phyloP scores from a whole-genome alignment of 2,329 filamentous ascomycete species.

The Cercospora sp. region DNA sequence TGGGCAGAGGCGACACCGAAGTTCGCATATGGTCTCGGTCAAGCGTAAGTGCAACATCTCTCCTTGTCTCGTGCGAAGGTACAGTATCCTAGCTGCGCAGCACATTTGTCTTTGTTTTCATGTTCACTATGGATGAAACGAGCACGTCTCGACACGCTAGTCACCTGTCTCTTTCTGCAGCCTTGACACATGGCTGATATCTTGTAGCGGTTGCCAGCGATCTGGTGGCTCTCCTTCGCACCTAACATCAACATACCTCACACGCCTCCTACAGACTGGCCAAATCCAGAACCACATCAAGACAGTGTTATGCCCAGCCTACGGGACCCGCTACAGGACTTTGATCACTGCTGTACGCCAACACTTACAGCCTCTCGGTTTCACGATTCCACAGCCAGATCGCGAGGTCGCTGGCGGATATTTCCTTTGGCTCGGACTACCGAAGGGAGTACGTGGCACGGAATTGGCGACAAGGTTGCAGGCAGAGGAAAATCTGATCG shows the following conservation, averaged over 20 bases:
- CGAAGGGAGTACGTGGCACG: slow-evolving; percentile 53
- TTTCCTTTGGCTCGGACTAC: slow-evolving; percentile 77
- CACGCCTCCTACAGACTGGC: slow-evolving; percentile 55
- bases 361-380: slow-evolving; percentile 64
- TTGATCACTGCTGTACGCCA: slow-evolving; percentile 62
- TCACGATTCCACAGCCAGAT: slow-evolving; percentile 50
- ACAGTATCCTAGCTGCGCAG: not conserved
- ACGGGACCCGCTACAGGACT: slow-evolving; percentile 54
- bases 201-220: slow-evolving; percentile 51
- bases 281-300: slow-evolving; percentile 57
- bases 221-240: slow-evolving; percentile 64
- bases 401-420: slow-evolving; percentile 71
- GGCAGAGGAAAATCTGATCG: slow-evolving; percentile 64
- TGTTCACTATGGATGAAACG: not conserved
- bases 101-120: not conserved
- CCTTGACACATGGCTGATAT: slow-evolving; percentile 16
- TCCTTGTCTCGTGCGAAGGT: not conserved
- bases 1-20: slow-evolving; percentile 76
- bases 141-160: not conserved
- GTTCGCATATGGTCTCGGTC: slow-evolving; percentile 52
- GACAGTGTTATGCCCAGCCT: slow-evolving; percentile 57
- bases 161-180: slow-evolving; percentile 2
- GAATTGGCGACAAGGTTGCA: slow-evolving; percentile 60
- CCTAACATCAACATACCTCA: slow-evolving; percentile 58
- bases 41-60: slow-evolving; percentile 10